Conservation (phyloP, 2,329 filamentous ascomycete species). For the Thielaviopsis ethacetica region DNA sequence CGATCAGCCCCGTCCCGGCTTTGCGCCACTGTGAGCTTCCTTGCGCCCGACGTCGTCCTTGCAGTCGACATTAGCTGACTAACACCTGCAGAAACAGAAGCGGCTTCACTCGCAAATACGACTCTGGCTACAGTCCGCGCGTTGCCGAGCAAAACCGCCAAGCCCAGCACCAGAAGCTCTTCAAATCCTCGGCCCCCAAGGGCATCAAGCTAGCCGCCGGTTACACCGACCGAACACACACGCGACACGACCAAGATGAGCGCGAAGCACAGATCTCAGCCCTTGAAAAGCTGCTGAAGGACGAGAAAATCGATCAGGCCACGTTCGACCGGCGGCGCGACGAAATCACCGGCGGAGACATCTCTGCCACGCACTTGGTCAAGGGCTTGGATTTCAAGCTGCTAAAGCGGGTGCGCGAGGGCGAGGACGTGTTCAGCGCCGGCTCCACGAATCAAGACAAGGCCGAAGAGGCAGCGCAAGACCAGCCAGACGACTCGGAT, state of each 20-base stretch:
- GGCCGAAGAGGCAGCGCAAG: conserved; percentile 16
- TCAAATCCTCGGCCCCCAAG: conserved; percentile 65
- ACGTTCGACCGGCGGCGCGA: conserved; percentile 61
- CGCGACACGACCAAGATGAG: conserved; percentile 38
- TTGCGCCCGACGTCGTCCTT: neutral
- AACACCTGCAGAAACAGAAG: neutral
- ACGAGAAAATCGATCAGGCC: conserved; percentile 65
- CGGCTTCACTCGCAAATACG: neutral
- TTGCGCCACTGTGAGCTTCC: conserved; percentile 30
- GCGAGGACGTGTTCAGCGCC: conserved; percentile 46
- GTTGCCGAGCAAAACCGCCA: conserved; percentile 41
- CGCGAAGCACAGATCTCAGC: conserved; percentile 53
- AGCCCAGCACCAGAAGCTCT: conserved; percentile 48
- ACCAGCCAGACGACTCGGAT: conserved; percentile 20
- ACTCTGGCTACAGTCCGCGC: conserved; percentile 22
- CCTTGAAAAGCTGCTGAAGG: conserved; percentile 65
- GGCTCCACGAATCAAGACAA: conserved; percentile 15
- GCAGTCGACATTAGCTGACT: neutral
- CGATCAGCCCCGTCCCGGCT: neutral
- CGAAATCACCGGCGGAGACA: conserved; percentile 69
- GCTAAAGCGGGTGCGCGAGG: conserved; percentile 49
- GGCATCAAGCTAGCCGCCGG: conserved; percentile 65
- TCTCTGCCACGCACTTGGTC: conserved; percentile 68
- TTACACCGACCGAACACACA: conserved; percentile 67
- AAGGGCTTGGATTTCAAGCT: conserved; percentile 84